These are phyloP conservation scores for Plasmodium cynomolgi DNA, from an alignment of 169 alveolate species.

Conservation along the genomic window DNA sequence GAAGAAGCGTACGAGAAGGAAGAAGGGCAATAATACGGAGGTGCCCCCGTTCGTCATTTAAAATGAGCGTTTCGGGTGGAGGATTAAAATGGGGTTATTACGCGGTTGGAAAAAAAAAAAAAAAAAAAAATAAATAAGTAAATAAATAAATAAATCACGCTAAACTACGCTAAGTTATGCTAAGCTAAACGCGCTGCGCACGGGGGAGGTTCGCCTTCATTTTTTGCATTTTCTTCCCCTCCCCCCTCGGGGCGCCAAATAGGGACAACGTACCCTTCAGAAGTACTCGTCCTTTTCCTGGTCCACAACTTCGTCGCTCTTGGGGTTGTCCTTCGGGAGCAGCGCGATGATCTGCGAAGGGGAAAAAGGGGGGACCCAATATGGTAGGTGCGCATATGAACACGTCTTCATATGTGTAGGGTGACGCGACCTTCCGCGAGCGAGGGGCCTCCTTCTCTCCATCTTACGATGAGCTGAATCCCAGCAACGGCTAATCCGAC, in stretches of 20 bases:
- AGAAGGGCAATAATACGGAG: not conserved
- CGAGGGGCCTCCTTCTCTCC: not conserved
- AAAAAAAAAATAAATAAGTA: not conserved
- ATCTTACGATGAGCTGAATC: constrained; percentile 68
- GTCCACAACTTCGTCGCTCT: constrained; percentile 53
- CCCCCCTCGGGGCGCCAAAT: not conserved
- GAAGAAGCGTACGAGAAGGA: not conserved
- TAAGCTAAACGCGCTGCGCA: not conserved
- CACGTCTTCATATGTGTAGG: not conserved
- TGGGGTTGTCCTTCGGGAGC: constrained; percentile 51
- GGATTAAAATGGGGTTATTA: not conserved
- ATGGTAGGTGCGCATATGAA: not conserved
- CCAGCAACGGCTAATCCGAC: constrained; percentile 65
- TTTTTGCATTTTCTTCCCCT: not conserved
- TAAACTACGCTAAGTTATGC: not conserved
- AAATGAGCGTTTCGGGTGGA: not conserved
- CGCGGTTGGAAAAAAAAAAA: not conserved
- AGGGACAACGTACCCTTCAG: not conserved
- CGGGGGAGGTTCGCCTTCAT: not conserved
- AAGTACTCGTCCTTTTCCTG: constrained; percentile 59
- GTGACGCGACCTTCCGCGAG: not conserved
- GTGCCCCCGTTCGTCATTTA: not conserved
- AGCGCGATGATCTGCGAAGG: constrained; percentile 55
- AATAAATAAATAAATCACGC: not conserved
- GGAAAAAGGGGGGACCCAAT: not conserved